Conservation (phyloP, 176 grass and related monocot genomes). For the Hordeum vulgare region DNA sequence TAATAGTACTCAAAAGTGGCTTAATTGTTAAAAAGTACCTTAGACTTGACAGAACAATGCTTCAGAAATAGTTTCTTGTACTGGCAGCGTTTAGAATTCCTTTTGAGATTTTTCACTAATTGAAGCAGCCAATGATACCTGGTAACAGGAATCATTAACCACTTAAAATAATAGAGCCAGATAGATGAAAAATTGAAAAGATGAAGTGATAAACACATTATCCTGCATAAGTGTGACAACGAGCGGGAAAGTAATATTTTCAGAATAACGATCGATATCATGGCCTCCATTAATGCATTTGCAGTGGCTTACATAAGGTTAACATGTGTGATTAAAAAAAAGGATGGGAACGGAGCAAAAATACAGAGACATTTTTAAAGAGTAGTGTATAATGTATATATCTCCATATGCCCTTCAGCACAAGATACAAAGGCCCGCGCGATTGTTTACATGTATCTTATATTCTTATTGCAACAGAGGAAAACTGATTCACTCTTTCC, state of each 20-base stretch:
- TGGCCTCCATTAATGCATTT: not conserved
- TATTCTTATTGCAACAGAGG: not conserved
- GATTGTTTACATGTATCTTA: not conserved
- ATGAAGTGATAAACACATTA: not conserved
- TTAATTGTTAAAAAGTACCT: conserved; percentile 19
- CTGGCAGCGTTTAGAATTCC: conserved; percentile 57
- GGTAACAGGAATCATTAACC: not conserved
- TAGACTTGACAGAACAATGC: conserved; percentile 40
- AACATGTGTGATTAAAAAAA: not conserved
- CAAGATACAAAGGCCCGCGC: not conserved
- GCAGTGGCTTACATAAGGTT: not conserved
- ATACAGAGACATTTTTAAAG: not conserved
- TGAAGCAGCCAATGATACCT: conserved; percentile 30
- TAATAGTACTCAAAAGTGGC: conserved; percentile 6
- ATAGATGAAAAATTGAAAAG: not conserved
- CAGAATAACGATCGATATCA: not conserved
- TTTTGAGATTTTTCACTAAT: conserved; percentile 43
- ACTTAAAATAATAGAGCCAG: conserved; percentile 5
- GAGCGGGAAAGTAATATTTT: not conserved
- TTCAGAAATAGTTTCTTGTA: conserved; percentile 48
- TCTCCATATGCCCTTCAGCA: not conserved
- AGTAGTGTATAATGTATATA: not conserved
- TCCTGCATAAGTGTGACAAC: not conserved
- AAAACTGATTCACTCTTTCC: not conserved
- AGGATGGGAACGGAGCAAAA: not conserved